Base-by-base conservation (phyloP, 305 asterid species). In the Ajuga reptans region DNA sequence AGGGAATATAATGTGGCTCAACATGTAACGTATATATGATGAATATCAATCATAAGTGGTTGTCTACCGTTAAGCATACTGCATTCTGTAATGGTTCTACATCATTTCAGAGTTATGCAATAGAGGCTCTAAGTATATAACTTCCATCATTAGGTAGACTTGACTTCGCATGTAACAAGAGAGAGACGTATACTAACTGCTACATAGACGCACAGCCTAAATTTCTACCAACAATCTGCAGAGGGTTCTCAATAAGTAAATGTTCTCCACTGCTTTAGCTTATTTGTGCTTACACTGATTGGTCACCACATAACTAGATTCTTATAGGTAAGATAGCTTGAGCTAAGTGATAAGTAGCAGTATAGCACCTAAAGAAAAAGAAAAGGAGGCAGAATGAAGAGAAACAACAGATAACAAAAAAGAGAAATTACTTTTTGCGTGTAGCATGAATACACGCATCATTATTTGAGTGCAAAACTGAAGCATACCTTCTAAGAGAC, bases 401-500 rank as follows among this genome's bases (percentile, higher is more conserved):
- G 11, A 46, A 47, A 33, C 36, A 56, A n/a, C 39, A 4, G 54
- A 45, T 36, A 58, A 46, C 4, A 58, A 24, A 27, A 14, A 33
- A 39, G n/a, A 50, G 24, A 57, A 27, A 45, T 49, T 37, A 63
- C 9, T 39, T 73, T 50, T 68, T 36, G 41, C 46, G 15, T 52
- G 47, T 50, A 57, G 66, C 42, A 45, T 18, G 31, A 64, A 47
- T 18, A 56, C 45, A 62, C 33, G 64, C 42, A 68, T 68, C 65
- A 46, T 37, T 59, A 66, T 65, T 43, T 52, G 15, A 73, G 57
- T 57, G 61, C 55, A 66, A 66, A 68, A 65, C 21, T 4, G 45
- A 63, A 56, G 62, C 84, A 67, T 81, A 86, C 97, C 96, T 91
- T 91, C 77, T 91, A 33, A 39, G 17, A 58, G 24, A 57, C 17